Conservation (phyloP, 371 early-diverging fungal species). For the Mucor piriformis region DNA sequence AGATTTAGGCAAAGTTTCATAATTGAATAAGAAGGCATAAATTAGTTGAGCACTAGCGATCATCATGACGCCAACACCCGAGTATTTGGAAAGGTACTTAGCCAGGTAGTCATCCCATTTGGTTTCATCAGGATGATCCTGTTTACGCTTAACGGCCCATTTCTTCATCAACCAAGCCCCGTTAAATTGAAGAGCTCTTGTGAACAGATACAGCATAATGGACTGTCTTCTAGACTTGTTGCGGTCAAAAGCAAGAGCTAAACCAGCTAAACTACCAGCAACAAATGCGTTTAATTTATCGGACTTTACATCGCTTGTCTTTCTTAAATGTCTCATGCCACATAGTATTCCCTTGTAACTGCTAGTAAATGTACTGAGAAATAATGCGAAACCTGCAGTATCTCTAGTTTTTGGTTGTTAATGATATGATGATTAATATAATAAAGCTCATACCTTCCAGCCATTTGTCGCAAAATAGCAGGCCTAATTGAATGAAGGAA, state of each 20-base stretch:
- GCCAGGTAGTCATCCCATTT: slow-evolving; percentile 61
- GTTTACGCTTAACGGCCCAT: slow-evolving; percentile 54
- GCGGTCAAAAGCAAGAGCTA: slow-evolving; percentile 70
- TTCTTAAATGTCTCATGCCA: slow-evolving; percentile 60
- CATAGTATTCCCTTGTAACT: slow-evolving; percentile 82
- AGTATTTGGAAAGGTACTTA: slow-evolving; percentile 49
- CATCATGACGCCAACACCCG: slow-evolving; percentile 71
- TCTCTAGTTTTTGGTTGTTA: slow-evolving; percentile 47
- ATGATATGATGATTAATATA: too few relatives aligned
- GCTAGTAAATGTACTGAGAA: slow-evolving; percentile 77
- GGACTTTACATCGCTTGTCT: slow-evolving; percentile 39
- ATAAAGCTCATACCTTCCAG: slow-evolving; percentile 64
- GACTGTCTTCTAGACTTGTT: slow-evolving; percentile 74
- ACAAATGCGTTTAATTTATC: slow-evolving; percentile 75
- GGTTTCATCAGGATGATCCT: slow-evolving; percentile 25
- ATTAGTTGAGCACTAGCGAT: slow-evolving; percentile 67
- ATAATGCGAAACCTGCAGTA: slow-evolving; percentile 80
- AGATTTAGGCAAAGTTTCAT: slow-evolving; percentile 63
- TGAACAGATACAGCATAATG: slow-evolving; percentile 78
- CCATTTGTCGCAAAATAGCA: slow-evolving; percentile 57
- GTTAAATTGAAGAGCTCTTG: slow-evolving; percentile 78
- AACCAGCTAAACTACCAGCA: slow-evolving; percentile 80
- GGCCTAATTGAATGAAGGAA: slow-evolving; percentile 44
- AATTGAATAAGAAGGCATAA: slow-evolving; percentile 64
- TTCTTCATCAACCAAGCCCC: slow-evolving; percentile 68